Conservation (phyloP, 2,329 filamentous ascomycete species). For the Teratosphaeria destructans region DNA sequence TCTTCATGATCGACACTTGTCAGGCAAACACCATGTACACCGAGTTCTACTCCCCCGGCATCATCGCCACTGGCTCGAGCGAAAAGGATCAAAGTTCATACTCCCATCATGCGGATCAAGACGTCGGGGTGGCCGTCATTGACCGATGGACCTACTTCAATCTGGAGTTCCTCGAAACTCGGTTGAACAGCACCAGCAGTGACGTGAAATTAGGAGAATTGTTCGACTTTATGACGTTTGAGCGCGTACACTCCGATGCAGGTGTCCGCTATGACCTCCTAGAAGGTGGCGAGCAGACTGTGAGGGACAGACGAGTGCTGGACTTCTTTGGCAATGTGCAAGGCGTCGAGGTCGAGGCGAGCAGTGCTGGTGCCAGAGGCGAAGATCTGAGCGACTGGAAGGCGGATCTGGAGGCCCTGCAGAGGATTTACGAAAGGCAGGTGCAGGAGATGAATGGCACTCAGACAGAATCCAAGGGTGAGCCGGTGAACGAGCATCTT, state of each 20-base stretch:
- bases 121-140: constrained; percentile 95
- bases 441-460: constrained; percentile 9
- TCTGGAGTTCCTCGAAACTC: constrained; percentile 86
- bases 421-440: constrained; percentile 34
- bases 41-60: constrained; percentile 95
- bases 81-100: constrained; percentile 95
- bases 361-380: constrained; percentile 29
- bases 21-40: constrained; percentile 99
- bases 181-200: constrained; percentile 74
- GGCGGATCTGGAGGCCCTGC: constrained; percentile 69
- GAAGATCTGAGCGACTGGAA: constrained; percentile 32
- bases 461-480: constrained; percentile 4
- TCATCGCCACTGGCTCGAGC: constrained; percentile 93
- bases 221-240: constrained; percentile 91
- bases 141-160: constrained; percentile 99
- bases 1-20: constrained; percentile 99
- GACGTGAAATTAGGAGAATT: constrained; percentile 87
- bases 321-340: constrained; percentile 99
- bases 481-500: constrained; percentile 12
- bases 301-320: constrained; percentile 71
- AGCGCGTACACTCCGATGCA: constrained; percentile 87
- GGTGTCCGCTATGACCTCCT: constrained; percentile 96
- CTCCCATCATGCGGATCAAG: constrained; percentile 94
- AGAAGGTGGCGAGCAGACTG: constrained; percentile 66
- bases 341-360: constrained; percentile 68